Conservation (phyloP, 2,329 filamentous ascomycete species). For the Acrodontium crateriforme region DNA sequence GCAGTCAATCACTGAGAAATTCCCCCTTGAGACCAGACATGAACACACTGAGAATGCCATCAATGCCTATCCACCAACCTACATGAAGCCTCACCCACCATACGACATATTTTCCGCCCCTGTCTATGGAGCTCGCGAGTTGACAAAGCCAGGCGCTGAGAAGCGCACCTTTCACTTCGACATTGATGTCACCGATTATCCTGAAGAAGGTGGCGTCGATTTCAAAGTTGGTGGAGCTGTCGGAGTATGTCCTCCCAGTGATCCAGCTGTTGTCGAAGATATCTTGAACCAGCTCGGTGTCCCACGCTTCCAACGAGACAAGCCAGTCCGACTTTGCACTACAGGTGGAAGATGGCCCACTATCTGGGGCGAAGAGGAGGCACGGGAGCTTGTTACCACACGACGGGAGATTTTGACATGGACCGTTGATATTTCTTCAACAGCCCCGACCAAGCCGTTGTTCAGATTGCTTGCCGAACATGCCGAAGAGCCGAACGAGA, state of each 20-base stretch:
- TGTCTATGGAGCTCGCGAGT: slow-evolving; percentile 68
- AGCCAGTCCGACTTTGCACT: slow-evolving; percentile 67
- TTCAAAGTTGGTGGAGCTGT: slow-evolving; percentile 96
- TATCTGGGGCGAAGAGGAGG: slow-evolving; percentile 85
- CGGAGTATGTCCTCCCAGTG: slow-evolving; percentile 82
- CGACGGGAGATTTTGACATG: slow-evolving; percentile 85
- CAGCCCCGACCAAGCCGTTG: slow-evolving; percentile 76
- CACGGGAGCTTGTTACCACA: slow-evolving; percentile 78
- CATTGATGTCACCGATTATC: slow-evolving; percentile 90
- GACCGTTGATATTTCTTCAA: slow-evolving; percentile 89
- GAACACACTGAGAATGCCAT: slow-evolving; percentile 28
- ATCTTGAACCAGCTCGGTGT: slow-evolving; percentile 71
- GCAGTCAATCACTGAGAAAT: slow-evolving; percentile 40
- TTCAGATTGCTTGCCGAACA: slow-evolving; percentile 78
- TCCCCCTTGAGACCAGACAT: slow-evolving; percentile 31
- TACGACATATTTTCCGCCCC: slow-evolving; percentile 86
- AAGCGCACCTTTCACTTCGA: slow-evolving; percentile 98
- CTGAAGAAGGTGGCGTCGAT: slow-evolving; percentile 67
- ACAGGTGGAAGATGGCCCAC: slow-evolving; percentile 82
- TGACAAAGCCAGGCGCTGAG: slow-evolving; percentile 79
- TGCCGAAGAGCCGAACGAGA: slow-evolving; percentile 65
- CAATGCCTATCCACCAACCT: slow-evolving; percentile 60
- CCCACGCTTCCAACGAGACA: slow-evolving; percentile 70
- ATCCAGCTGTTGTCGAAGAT: slow-evolving; percentile 61
- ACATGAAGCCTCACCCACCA: slow-evolving; percentile 87